Evolutionary conservation across 148 eudicot genomes (phyloP).

Genomic region (Euryodendron excelsum): DNA sequence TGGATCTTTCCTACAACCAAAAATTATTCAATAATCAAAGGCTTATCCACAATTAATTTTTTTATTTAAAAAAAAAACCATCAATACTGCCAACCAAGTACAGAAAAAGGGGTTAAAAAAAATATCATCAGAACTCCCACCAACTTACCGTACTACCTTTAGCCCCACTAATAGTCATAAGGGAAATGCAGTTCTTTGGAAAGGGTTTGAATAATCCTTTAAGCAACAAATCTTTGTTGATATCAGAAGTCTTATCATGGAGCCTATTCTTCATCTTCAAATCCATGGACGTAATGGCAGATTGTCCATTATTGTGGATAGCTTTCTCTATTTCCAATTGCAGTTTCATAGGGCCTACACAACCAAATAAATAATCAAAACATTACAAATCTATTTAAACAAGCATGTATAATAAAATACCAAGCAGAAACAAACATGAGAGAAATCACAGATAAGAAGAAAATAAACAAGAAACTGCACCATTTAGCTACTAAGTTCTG

Average conservation of each 20-base stretch:
- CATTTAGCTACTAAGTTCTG: background rate
- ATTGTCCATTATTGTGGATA: constrained; percentile 60
- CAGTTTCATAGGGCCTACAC: constrained; percentile 55
- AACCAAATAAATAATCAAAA: background rate
- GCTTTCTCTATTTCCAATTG: constrained; percentile 82
- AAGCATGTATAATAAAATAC: background rate
- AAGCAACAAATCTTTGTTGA: constrained; percentile 60
- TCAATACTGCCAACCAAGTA: background rate
- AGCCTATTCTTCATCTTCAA: constrained; percentile 85
- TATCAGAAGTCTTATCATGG: constrained; percentile 52
- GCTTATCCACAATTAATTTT: background rate
- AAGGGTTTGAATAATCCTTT: constrained; percentile 78
- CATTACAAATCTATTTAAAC: background rate
- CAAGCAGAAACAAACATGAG: background rate
- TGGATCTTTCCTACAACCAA: background rate
- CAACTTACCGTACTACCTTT: constrained; percentile 94
- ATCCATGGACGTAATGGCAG: constrained; percentile 74
- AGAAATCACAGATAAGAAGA: background rate
- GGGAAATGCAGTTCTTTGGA: constrained; percentile 84
- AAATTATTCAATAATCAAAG: background rate
- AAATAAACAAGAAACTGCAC: background rate
- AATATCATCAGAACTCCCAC: constrained; percentile 1
- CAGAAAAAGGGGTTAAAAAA: background rate
- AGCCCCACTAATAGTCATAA: constrained; percentile 96
- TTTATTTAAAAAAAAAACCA: background rate